Percentiles rank a stretch among this genome's conserved stretches.
These are phyloP conservation scores for Neurospora sp. DNA, from an alignment of 2,329 filamentous ascomycete genomes.

Conservation along the genomic window DNA sequence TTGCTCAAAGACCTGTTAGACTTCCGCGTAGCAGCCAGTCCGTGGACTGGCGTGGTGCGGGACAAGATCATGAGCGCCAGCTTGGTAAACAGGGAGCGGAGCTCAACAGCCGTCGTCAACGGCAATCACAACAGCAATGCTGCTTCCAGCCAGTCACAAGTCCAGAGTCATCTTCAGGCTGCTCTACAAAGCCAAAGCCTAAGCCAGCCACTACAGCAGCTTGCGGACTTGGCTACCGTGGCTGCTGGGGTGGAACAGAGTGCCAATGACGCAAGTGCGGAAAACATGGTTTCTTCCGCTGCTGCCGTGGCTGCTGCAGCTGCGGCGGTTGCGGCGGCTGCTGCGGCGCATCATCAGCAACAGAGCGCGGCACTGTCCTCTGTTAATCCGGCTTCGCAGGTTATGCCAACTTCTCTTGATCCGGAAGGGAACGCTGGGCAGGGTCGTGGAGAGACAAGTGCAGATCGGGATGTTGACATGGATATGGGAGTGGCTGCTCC, in stretches of 20 bases:
- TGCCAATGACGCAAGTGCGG: background rate
- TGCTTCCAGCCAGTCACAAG: background rate
- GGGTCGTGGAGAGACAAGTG: background rate
- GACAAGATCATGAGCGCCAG: conserved; percentile 37
- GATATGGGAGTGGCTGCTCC: background rate
- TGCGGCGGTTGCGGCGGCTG: background rate
- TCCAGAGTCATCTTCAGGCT: background rate
- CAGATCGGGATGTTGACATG: background rate
- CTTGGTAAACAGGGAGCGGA: conserved; percentile 26
- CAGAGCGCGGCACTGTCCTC: background rate
- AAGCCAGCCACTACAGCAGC: conserved; percentile 46
- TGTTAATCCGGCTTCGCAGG: background rate
- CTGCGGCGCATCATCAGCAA: background rate
- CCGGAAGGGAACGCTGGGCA: background rate
- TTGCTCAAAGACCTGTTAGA: conserved; percentile 49
- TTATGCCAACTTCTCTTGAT: background rate
- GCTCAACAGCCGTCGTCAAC: background rate
- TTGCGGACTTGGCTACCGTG: conserved; percentile 35
- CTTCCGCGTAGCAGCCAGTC: conserved; percentile 35
- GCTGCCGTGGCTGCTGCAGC: background rate
- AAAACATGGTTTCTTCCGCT: background rate
- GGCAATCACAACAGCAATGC: background rate
- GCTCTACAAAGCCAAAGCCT: conserved; percentile 5
- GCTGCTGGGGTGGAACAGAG: conserved; percentile 9
- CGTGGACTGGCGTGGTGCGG: conserved; percentile 49